Conservation (phyloP, 176 grass and related monocot genomes). For the Musa beccarii region DNA sequence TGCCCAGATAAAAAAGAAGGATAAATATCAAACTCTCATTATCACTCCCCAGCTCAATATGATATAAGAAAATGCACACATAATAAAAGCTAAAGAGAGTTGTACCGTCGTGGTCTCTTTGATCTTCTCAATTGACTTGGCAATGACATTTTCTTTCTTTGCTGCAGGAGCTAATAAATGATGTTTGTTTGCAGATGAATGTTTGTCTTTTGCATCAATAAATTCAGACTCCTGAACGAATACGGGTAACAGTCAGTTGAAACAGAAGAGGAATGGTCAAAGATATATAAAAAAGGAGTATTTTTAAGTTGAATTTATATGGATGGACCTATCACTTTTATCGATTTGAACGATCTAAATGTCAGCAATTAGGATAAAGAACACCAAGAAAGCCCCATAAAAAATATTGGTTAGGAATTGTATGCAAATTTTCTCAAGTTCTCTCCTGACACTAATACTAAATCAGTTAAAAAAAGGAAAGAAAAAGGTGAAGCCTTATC, state of each 20-base stretch:
- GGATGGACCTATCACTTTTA: neutral
- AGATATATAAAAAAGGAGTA: neutral
- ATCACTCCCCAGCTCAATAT: neutral
- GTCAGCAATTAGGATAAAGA: too few relatives aligned
- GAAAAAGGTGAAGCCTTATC: too few relatives aligned
- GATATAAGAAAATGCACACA: constrained; percentile 1
- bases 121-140: constrained; percentile 86
- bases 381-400: too few relatives aligned
- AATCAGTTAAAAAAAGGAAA: too few relatives aligned
- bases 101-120: constrained; percentile 85
- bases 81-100: constrained; percentile 1
- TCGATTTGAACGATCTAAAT: too few relatives aligned
- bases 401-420: too few relatives aligned
- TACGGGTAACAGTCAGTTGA: neutral
- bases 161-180: constrained; percentile 22
- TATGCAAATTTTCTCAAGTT: too few relatives aligned
- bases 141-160: constrained; percentile 74
- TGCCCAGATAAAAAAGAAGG: too few relatives aligned
- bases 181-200: constrained; percentile 13
- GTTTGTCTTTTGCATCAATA: constrained; percentile 28
- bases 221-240: constrained; percentile 36
- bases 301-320: neutral
- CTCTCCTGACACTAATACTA: too few relatives aligned
- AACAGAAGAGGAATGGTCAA: neutral
- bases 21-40: neutral